Base-by-base conservation (phyloP, 768 basidiomycete genomes). In the Podaxis rugospora region DNA sequence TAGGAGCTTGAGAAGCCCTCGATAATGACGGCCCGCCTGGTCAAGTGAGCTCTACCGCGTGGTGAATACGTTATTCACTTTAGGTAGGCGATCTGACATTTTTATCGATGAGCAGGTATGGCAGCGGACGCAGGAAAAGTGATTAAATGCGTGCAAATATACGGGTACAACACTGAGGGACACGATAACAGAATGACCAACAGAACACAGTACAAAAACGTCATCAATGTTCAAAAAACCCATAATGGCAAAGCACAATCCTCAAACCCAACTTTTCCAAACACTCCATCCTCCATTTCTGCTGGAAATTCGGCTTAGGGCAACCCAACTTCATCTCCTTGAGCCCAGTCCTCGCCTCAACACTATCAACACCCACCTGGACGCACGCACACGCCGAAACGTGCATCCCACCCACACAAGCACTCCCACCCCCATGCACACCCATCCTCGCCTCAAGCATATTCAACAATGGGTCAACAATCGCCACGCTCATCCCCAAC, bases 241-340 rank as follows among this genome's bases (percentile, higher is more conserved):
- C 59, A 6, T 61, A 61, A 37, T 61, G 59, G 28, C 59, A 61
- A 39, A 61, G 59, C 14, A 36, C 35, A 39, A 61, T 61, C 23
- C 37, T 54, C 52, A 61, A 25, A 1, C 59, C 59, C 5, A 47
- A 16, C 25, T 61, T 61, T 42, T 61, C 59, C 16, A 61, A 49
- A 27, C 59, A 55, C 7, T 61, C 59, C 52, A 61, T 49, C 53
- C 52, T 61, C 59, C 59, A 61, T 27, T 23, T 61, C 44, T 61
- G 52, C 25, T 55, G 59, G 52, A 61, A 61, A 11, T 21, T 61
- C 44, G 42, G 40, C 21, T 50, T 61, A 5, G 59, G 59, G 40
- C 59, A 61, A 14, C 59, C 59, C 35, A 61, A 18, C 36, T 61
- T 55, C 5, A 61, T 49, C 52, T 61, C 59, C 18, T 47, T 61